phyloP scores from a whole-genome alignment of 1,139 yeast species.

The Geotrichum carabidarum region DNA sequence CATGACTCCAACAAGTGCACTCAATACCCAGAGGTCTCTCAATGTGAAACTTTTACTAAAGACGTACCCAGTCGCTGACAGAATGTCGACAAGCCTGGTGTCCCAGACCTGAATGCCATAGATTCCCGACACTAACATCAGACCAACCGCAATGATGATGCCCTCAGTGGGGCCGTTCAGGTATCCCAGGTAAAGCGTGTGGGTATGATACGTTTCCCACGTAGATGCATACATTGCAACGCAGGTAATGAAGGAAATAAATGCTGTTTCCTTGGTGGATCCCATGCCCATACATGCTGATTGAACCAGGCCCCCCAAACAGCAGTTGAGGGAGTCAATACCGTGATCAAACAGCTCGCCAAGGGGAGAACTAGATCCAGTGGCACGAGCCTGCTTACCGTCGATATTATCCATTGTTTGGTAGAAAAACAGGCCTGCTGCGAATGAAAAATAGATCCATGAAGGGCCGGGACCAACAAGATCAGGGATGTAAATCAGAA shows the following conservation, averaged over 20 bases:
- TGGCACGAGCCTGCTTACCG: conserved; percentile 74
- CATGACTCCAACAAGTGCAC: conserved; percentile 48
- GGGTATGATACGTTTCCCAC: conserved; percentile 79
- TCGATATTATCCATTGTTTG: conserved; percentile 84
- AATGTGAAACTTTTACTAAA: conserved; percentile 35
- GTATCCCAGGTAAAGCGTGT: conserved; percentile 59
- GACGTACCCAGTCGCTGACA: conserved; percentile 18
- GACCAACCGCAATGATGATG: conserved; percentile 51
- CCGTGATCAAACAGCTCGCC: conserved; percentile 82
- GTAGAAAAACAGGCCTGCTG: conserved; percentile 66
- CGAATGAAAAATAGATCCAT: conserved; percentile 65
- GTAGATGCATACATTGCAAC: conserved; percentile 69
- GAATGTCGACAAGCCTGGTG: conserved; percentile 20
- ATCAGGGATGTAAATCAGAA: conserved; percentile 58
- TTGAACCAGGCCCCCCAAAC: conserved; percentile 40
- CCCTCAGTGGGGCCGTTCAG: conserved; percentile 84
- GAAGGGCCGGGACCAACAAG: conserved; percentile 50
- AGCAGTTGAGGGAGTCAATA: conserved; percentile 66
- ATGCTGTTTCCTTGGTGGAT: conserved; percentile 37
- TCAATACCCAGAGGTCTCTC: conserved; percentile 35
- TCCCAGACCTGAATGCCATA: conserved; percentile 61
- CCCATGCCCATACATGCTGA: conserved; percentile 42
- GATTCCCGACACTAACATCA: conserved; percentile 54
- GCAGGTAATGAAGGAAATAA: conserved; percentile 59
- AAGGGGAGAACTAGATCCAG: conserved; percentile 72